Percentiles rank a stretch among this genome's conserved stretches.
phyloP scores from a whole-genome alignment of 2,329 filamentous ascomycete genomes.

The Arthrobotrys musiformis region DNA sequence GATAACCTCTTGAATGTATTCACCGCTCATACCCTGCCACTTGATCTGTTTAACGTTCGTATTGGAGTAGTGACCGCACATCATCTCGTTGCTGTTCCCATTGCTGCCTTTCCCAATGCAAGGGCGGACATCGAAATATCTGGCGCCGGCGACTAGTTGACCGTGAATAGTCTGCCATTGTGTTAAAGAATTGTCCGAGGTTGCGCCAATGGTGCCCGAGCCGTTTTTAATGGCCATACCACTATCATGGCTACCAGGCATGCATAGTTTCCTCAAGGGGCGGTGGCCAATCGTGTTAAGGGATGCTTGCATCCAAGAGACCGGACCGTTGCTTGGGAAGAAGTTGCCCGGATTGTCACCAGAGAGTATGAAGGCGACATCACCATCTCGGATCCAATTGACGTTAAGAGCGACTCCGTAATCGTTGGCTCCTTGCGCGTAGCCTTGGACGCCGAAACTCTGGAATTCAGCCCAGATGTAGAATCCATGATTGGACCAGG shows the following conservation, averaged over 20 bases:
- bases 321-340: constrained; percentile 62
- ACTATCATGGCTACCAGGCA: constrained; percentile 67
- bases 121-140: constrained; percentile 67
- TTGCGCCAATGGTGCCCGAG: constrained; percentile 62
- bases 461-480: constrained; percentile 27
- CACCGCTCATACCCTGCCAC: constrained; percentile 66
- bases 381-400: constrained; percentile 62
- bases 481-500: constrained; percentile 1
- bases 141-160: constrained; percentile 65
- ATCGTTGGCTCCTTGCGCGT: constrained; percentile 4
- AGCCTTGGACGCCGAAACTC: constrained; percentile 20
- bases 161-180: constrained; percentile 65
- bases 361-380: constrained; percentile 62
- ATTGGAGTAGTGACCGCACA: constrained; percentile 64
- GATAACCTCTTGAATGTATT: constrained; percentile 64
- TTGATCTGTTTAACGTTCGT: constrained; percentile 57
- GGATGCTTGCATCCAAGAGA: constrained; percentile 64
- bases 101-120: constrained; percentile 61
- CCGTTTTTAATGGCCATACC: constrained; percentile 65
- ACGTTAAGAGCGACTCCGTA: constrained; percentile 58
- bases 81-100: constrained; percentile 60
- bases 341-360: constrained; percentile 60
- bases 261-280: constrained; percentile 64
- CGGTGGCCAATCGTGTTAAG: constrained; percentile 62
- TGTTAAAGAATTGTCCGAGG: constrained; percentile 64